Evolutionary conservation across 2,329 filamentous ascomycete species (phyloP).

Genomic region (Stenocarpella maydis): DNA sequence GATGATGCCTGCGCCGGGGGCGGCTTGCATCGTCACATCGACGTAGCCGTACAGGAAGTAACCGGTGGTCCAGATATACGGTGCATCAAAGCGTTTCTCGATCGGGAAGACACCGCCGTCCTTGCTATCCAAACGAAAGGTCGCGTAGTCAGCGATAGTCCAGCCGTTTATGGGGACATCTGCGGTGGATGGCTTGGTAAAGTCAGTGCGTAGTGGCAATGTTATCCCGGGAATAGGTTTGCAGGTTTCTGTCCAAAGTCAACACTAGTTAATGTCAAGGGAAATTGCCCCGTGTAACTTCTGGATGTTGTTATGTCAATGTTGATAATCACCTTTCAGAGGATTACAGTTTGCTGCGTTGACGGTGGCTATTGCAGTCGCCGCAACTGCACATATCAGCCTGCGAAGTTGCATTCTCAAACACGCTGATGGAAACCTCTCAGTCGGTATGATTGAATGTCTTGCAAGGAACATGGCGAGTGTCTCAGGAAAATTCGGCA

Average conservation of each 20-base stretch:
- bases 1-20: conserved; percentile 14
- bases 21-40: conserved; percentile 15
- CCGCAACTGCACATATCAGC: not conserved
- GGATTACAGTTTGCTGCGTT: conserved; percentile 14
- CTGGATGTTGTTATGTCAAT: not conserved
- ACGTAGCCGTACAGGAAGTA: conserved; percentile 19
- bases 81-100: conserved; percentile 11
- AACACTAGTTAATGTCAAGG: not conserved
- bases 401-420: conserved; percentile 2
- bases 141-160: conserved; percentile 12
- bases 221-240: conserved; percentile 11
- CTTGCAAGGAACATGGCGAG: not conserved
- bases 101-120: conserved; percentile 11
- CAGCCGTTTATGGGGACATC: conserved; percentile 8
- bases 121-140: not conserved
- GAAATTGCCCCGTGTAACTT: not conserved
- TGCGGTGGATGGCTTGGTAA: conserved; percentile 1
- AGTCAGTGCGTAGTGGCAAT: not conserved
- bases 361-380: conserved; percentile 2
- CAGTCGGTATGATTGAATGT: not conserved
- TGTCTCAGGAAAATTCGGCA: not conserved
- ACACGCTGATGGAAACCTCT: not conserved
- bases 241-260: not conserved
- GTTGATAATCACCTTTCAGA: not conserved
- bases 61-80: conserved; percentile 20